A percentile compares a stretch with the other conserved stretches of the same genome.
These are phyloP conservation scores for Torulaspora quercuum DNA, from an alignment of 805 yeast species.

Conservation along the genomic window DNA sequence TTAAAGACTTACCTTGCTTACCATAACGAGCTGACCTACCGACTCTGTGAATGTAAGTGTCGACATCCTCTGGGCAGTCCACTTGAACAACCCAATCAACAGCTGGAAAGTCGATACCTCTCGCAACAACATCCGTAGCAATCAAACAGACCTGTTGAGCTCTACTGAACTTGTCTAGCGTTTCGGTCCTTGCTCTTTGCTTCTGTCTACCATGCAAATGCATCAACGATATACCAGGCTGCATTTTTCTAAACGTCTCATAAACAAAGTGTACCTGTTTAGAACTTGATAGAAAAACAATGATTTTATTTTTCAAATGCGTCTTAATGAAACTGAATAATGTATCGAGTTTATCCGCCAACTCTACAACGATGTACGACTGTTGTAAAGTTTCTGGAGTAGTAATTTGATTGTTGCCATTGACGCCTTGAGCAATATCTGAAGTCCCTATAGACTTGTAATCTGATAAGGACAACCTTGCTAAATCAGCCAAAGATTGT, in stretches of 20 bases:
- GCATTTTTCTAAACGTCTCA: constrained; percentile 80
- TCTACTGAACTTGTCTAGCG: constrained; percentile 70
- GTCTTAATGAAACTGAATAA: constrained; percentile 83
- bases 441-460: constrained; percentile 49
- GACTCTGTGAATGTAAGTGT: constrained; percentile 86
- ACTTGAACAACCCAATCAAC: constrained; percentile 93
- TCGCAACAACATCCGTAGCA: constrained; percentile 88
- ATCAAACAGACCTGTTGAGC: constrained; percentile 78
- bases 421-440: constrained; percentile 40
- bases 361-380: constrained; percentile 64
- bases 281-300: constrained; percentile 82
- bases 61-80: constrained; percentile 87
- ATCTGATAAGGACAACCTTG: constrained; percentile 53
- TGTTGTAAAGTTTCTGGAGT: constrained; percentile 88
- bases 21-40: constrained; percentile 91
- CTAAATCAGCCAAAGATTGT: constrained; percentile 75
- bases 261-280: constrained; percentile 89
- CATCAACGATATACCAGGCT: constrained; percentile 86
- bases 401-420: constrained; percentile 54
- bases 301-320: constrained; percentile 72
- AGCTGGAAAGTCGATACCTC: constrained; percentile 90
- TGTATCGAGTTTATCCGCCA: constrained; percentile 79
- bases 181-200: constrained; percentile 83
- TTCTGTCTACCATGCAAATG: constrained; percentile 87
- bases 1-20: constrained; percentile 72